Conservation (phyloP, 371 early-diverging fungal genomes). For the Zancudomyces culisetae region DNA sequence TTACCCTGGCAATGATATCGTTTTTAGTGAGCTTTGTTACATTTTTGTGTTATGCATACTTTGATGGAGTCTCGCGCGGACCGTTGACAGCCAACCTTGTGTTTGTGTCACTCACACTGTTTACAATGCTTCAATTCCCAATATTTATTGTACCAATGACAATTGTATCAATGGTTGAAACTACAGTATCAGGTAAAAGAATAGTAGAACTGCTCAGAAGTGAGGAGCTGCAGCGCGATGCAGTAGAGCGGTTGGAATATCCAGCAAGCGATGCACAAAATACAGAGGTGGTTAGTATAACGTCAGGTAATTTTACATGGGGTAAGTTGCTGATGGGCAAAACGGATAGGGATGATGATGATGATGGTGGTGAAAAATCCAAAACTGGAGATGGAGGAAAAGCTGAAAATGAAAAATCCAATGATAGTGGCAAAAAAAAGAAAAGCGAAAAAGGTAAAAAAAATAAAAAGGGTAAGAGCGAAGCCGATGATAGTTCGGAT, state of each 20-base stretch:
- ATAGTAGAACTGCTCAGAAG: conserved; percentile 52
- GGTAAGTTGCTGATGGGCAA: background rate
- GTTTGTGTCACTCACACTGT: conserved; percentile 75
- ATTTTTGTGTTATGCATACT: conserved; percentile 56
- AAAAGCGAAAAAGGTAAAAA: background rate
- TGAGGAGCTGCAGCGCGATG: conserved; percentile 51
- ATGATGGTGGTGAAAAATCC: background rate
- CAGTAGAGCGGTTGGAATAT: conserved; percentile 28
- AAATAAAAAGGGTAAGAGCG: background rate
- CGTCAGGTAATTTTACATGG: background rate
- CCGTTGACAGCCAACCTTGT: conserved; percentile 57
- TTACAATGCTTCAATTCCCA: conserved; percentile 89
- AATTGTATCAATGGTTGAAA: conserved; percentile 55
- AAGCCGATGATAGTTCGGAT: background rate
- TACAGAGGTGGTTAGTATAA: background rate
- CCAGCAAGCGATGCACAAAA: background rate
- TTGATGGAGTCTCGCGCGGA: conserved; percentile 24
- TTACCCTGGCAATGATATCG: conserved; percentile 59
- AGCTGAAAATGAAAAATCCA: background rate
- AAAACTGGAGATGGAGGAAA: background rate
- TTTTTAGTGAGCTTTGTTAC: conserved; percentile 71
- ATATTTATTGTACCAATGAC: conserved; percentile 54
- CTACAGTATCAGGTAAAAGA: conserved; percentile 62
- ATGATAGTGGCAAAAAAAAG: background rate
- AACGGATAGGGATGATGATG: background rate